These are phyloP conservation scores for Grammothele lineata DNA, from an alignment of 768 basidiomycete genomes.

Conservation along the genomic window DNA sequence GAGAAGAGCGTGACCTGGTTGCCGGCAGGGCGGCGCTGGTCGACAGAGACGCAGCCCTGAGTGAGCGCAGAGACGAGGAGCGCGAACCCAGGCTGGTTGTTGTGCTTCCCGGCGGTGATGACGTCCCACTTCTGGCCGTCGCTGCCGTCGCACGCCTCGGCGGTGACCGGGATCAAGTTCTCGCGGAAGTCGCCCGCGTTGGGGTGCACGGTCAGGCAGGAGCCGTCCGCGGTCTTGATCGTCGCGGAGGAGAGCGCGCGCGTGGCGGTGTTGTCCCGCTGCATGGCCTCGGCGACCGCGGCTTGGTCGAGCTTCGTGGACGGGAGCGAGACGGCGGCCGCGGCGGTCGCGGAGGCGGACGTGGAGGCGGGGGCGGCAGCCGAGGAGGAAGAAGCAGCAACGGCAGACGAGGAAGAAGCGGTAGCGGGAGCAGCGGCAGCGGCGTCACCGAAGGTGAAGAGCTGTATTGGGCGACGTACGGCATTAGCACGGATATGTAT, in stretches of 20 bases:
- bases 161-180: background rate
- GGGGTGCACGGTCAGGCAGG: background rate
- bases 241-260: background rate
- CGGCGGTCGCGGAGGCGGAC: too few species aligned
- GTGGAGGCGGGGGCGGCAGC: background rate
- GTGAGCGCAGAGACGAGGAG: background rate
- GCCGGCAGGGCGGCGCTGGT: slow-evolving; percentile 3
- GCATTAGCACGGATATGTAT: too few species aligned
- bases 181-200: slow-evolving; percentile 1
- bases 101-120: slow-evolving; percentile 1
- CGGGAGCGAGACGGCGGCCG: too few species aligned
- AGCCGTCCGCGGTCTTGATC: slow-evolving; percentile 3
- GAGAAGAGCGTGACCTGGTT: slow-evolving; percentile 4
- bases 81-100: background rate
- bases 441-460: background rate
- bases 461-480: too few species aligned
- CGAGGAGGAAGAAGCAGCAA: background rate
- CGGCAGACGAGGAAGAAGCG: background rate
- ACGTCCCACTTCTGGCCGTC: background rate
- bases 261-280: background rate
- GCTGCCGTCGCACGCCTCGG: background rate
- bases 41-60: background rate
- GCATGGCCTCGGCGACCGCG: background rate
- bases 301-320: background rate
- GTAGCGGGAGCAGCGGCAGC: background rate